Percentiles rank a stretch among this genome's conserved stretches.
Evolutionary conservation across 352 stramenopile species (phyloP).

Genomic region (Phytopythium chamaehyphon): DNA sequence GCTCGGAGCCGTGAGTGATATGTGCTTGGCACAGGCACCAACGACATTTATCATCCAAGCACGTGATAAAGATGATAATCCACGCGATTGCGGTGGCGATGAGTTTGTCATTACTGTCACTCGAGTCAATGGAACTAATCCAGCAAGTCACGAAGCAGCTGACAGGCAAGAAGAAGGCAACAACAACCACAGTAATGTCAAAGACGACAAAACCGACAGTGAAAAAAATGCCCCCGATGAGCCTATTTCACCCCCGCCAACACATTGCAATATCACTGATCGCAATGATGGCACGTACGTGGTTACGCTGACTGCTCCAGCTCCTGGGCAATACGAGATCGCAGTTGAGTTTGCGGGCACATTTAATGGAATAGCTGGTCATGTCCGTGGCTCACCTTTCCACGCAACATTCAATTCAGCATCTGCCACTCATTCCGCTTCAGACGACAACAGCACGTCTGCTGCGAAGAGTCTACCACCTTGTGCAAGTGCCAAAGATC

Average conservation of each 20-base stretch:
- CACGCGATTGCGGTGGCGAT: constrained; percentile 93
- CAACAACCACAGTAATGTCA: constrained; percentile 22
- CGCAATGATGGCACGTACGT: constrained; percentile 94
- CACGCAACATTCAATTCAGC: constrained; percentile 24
- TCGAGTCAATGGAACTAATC: constrained; percentile 30
- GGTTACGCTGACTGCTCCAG: constrained; percentile 85
- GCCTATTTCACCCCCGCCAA: not conserved
- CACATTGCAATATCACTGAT: constrained; percentile 50
- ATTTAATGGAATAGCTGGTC: constrained; percentile 91
- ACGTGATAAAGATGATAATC: constrained; percentile 85
- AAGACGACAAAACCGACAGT: constrained; percentile 17
- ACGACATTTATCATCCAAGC: constrained; percentile 92
- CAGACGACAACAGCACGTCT: constrained; percentile 55
- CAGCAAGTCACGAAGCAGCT: constrained; percentile 22
- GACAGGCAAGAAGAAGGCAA: not conserved
- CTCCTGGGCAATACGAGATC: constrained; percentile 83
- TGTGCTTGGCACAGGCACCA: constrained; percentile 58
- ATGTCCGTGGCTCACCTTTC: constrained; percentile 93
- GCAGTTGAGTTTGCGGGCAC: constrained; percentile 91
- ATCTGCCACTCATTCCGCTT: constrained; percentile 22
- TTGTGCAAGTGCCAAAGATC: constrained; percentile 60
- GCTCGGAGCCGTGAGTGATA: constrained; percentile 56
- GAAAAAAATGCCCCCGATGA: not conserved
- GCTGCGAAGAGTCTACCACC: constrained; percentile 71
- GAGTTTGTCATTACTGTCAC: constrained; percentile 87